Base-by-base conservation (phyloP, 768 basidiomycete genomes). In the Albatrellus ellisii region DNA sequence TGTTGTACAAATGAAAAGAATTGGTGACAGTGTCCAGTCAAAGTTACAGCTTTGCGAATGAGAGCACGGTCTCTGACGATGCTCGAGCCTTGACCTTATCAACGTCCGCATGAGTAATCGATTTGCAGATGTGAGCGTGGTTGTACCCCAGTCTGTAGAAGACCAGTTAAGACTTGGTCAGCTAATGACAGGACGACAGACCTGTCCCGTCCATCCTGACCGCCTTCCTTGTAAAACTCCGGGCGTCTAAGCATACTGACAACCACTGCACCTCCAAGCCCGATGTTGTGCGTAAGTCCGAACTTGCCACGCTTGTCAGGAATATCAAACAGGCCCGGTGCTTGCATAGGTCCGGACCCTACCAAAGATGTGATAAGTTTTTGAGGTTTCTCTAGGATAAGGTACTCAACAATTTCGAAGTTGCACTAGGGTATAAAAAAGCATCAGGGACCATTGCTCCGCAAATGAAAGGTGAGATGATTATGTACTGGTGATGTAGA, bases 301-400 rank as follows among this genome's bases (percentile, higher is more conserved):
- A 71, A 85, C 59, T 86, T 87, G 2, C 84, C 81, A 24, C 77
- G 75, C 50, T 67, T 66, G 54, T 85, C 82, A 1, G 65, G 32
- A 4, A 52, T 63, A 43, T 75, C 66, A 49, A 86, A 82, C 34
- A 86, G 65, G 7, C 74, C 77, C 1, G 76, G 74, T 2, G 74
- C 79, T 62, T 87, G 85, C 82, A 87, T 84, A 21, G 79, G 79
- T 25, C 85, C 85, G 4, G 84, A 79, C 84, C 81, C 83, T 81
- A 47, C n/a, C 15, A 15, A 25, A 26, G 20, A 38, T 12, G 22
- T n/a, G 28, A 33, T 21, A 17, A 20, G n/a, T n/a, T n/a, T n/a
- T n/a, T n/a, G n/a, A n/a, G n/a, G n/a, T n/a, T n/a, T n/a, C n/a
- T n/a, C n/a, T n/a, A n/a, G n/a, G n/a, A n/a, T n/a, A n/a, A n/a